Base-by-base conservation (phyloP, 176 grass and related monocot genomes). In the Alopecurus myosuroides region DNA sequence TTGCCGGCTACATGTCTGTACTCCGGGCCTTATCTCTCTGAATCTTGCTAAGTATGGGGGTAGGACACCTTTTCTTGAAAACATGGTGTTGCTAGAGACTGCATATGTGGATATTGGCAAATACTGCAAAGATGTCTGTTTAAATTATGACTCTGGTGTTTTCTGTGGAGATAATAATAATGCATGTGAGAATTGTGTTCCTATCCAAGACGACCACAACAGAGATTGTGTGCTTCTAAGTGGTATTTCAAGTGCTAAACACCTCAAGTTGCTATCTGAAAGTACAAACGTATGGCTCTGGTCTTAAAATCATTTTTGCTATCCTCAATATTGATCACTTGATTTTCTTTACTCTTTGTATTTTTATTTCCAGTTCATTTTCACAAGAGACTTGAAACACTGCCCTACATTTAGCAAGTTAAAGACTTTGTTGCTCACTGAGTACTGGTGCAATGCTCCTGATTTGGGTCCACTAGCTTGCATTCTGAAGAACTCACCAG, bases 21-120 rank as follows among this genome's bases (percentile, higher is more conserved):
- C 52, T 2, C 84, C 65, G 1, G 35, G 34, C 57, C 84, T 86
- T 9, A 1, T 37, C 7, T 70, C 76, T 20, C 39, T 86, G 0
- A 0, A 30, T 1, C 4, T 36, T 9, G 5, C 13, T 14, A 0
- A 3, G 2, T 51, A 7, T 60, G 1, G 0, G 0, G 10, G 0
- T 14, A 34, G 3, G 6, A 26, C 76, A 26, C 84, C 84, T n/a
- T 3, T 85, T 5, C 61, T 85, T 31, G 46, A 75, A 20, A 19
- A 30, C 45, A 46, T 75, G 25, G 3, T 15, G 9, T 72, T 28
- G 25, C 69, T 45, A 28, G 69, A 72, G 11, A 23, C 5, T 1
- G 68, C 68, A 5, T 13, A 0, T 71, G 67, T 70, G 36, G 2
- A 42, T 13, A 11, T 71, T 18, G 52, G 17, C 17, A 0, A 1